Evolutionary conservation across 768 basidiomycete species (phyloP).

Genomic region (Russula griseocarnosa): DNA sequence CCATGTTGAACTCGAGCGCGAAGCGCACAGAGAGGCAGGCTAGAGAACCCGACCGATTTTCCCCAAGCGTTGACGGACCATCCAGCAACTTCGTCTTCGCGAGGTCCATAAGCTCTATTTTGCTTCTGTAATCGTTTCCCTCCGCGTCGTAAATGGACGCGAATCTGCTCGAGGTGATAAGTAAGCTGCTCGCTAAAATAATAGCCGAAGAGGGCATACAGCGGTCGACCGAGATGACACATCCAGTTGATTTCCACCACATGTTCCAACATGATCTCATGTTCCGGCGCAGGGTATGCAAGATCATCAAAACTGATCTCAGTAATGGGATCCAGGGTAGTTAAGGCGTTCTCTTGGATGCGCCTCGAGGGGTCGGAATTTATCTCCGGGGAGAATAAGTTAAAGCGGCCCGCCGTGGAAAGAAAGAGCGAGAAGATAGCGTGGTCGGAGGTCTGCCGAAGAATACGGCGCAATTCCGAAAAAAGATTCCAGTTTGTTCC

Average conservation of each 20-base stretch:
- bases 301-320: no score
- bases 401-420: neutral
- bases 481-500: neutral
- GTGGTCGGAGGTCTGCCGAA: neutral
- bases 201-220: neutral
- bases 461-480: neutral
- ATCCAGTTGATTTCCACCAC: no score
- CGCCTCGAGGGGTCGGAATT: neutral
- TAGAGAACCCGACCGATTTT: neutral
- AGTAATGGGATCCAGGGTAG: neutral
- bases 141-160: neutral
- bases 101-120: neutral
- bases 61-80: neutral
- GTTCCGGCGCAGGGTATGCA: no score
- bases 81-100: neutral
- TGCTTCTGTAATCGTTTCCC: no score
- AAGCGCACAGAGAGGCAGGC: neutral
- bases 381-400: neutral
- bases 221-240: neutral
- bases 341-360: neutral
- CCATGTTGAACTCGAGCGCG: neutral
- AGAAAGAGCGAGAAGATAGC: conserved; percentile 1
- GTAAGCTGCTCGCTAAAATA: neutral
- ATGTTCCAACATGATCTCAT: no score
- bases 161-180: neutral